Conservation (phyloP, 768 basidiomycete genomes). For the Phylloporus scabripes region DNA sequence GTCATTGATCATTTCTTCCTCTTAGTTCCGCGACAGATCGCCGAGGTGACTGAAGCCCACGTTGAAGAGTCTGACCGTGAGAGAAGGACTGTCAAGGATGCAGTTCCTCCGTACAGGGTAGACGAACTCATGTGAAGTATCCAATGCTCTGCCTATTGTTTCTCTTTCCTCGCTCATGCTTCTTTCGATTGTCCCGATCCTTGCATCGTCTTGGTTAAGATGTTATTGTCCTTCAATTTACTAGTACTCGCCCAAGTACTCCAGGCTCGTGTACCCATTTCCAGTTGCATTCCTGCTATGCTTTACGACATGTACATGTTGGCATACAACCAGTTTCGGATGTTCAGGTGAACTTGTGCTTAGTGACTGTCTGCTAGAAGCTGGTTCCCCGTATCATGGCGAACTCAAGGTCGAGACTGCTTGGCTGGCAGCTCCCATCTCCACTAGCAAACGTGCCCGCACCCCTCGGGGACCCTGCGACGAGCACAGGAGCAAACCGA, state of each 20-base stretch:
- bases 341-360: neutral
- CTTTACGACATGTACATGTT: neutral
- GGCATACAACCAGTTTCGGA: neutral
- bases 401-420: slow-evolving; percentile 46
- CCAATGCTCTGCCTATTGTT: too few species aligned
- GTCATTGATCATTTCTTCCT: neutral
- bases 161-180: neutral
- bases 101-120: slow-evolving; percentile 3
- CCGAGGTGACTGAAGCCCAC: slow-evolving; percentile 9
- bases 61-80: slow-evolving; percentile 9
- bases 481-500: neutral
- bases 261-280: too few species aligned
- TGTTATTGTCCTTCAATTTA: neutral
- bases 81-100: neutral
- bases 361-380: neutral
- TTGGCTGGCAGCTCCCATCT: slow-evolving; percentile 47
- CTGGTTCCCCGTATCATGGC: slow-evolving; percentile 37
- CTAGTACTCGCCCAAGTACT: neutral
- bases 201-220: neutral
- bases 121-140: slow-evolving; percentile 13
- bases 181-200: neutral
- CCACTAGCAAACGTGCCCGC: slow-evolving; percentile 55
- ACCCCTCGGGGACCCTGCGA: slow-evolving; percentile 67
- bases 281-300: neutral
- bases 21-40: slow-evolving; percentile 10